Conservation (phyloP, 805 yeast species). For the Yarrowia sp. region DNA sequence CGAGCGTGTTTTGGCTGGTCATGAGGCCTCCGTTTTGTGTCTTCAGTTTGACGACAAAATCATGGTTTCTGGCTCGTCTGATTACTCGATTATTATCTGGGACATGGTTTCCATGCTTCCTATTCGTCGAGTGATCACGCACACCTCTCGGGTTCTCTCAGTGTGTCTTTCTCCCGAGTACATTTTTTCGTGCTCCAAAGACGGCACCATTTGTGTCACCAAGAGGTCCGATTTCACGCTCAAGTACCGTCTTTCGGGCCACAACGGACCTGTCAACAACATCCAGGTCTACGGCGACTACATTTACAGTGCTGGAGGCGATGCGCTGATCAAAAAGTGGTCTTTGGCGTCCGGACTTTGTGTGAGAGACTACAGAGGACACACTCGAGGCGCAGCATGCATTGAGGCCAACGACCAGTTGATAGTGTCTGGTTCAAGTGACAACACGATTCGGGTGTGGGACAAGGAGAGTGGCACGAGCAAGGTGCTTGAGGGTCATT, state of each 20-base stretch:
- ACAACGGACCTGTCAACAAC: conserved; percentile 51
- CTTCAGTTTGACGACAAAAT: conserved; percentile 44
- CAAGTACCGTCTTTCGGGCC: conserved; percentile 45
- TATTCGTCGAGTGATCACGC: conserved; percentile 44
- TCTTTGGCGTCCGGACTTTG: conserved; percentile 72
- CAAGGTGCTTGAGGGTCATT: conserved; percentile 76
- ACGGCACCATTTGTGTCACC: conserved; percentile 48
- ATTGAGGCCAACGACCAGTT: conserved; percentile 76
- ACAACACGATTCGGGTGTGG: conserved; percentile 87
- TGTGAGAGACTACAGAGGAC: conserved; percentile 74
- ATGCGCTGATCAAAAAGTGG: conserved; percentile 85
- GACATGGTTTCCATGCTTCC: conserved; percentile 44
- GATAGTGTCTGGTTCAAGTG: conserved; percentile 85
- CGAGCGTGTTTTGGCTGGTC: conserved; percentile 41
- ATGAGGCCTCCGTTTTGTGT: conserved; percentile 49
- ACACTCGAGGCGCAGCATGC: conserved; percentile 81
- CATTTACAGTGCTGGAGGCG: conserved; percentile 59
- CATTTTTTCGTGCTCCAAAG: conserved; percentile 50
- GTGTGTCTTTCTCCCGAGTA: conserved; percentile 44
- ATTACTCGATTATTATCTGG: conserved; percentile 50
- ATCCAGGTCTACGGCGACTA: conserved; percentile 45
- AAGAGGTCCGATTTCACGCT: conserved; percentile 44
- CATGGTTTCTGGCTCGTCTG: conserved; percentile 51
- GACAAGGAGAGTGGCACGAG: conserved; percentile 77
- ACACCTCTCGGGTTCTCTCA: conserved; percentile 47